These are phyloP conservation scores for Medakamo hakoo DNA, from an alignment of 139 green algal species.

Conservation along the genomic window DNA sequence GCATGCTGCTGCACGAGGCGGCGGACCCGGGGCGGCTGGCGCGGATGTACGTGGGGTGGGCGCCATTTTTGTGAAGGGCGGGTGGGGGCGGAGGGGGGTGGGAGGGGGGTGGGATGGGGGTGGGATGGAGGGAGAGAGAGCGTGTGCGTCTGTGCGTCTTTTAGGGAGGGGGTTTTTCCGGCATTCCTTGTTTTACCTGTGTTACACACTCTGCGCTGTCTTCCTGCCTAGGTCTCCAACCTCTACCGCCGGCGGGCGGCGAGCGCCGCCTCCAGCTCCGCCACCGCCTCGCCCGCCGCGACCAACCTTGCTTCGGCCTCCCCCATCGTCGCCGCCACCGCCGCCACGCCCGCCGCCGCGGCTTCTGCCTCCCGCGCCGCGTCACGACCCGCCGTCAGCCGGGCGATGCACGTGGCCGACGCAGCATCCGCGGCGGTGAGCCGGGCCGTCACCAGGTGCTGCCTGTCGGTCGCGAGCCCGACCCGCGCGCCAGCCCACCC, in stretches of 20 bases:
- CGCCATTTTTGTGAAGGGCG: constrained; percentile 45
- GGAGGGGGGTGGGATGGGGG: constrained; percentile 75
- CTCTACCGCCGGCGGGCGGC: neutral
- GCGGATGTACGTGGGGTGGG: constrained; percentile 79
- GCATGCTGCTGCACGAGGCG: constrained; percentile 70
- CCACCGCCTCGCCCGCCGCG: neutral
- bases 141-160: neutral
- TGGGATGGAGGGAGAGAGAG: constrained; percentile 2
- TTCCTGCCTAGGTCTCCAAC: no score
- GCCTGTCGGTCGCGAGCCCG: neutral
- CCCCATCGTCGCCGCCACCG: neutral
- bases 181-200: no score
- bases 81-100: constrained; percentile 63
- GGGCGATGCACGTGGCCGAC: neutral
- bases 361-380: no score
- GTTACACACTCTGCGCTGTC: no score
- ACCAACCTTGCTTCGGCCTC: neutral
- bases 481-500: neutral
- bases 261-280: neutral
- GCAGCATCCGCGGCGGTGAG: neutral
- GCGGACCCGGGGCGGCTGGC: constrained; percentile 62
- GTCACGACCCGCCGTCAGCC: neutral
- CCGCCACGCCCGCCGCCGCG: neutral
- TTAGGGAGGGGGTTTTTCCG: no score
- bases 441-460: neutral